Conservation (phyloP, 129 eudicot genomes). For the Solidago caesia region DNA sequence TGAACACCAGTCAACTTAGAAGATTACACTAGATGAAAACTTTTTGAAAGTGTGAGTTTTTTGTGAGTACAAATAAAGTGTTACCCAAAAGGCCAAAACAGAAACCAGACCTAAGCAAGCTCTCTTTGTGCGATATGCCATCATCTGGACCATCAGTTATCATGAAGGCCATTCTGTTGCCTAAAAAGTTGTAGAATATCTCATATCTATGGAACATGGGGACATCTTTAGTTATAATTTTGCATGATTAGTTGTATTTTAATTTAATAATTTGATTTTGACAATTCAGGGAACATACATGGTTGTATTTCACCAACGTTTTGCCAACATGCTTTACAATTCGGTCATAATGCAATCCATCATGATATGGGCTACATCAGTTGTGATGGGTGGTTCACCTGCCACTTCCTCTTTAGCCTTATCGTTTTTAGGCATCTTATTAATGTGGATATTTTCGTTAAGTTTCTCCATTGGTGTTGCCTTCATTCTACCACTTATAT, state of each 20-base stretch:
- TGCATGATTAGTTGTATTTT: background rate
- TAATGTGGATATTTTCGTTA: conserved; percentile 78
- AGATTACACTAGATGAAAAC: no score
- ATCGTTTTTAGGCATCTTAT: conserved; percentile 61
- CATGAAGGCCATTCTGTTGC: background rate
- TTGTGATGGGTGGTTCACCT: conserved; percentile 75
- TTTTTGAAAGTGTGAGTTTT: no score
- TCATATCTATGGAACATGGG: background rate
- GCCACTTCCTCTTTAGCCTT: conserved; percentile 58
- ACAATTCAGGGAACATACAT: conserved; percentile 75
- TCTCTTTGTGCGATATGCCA: no score
- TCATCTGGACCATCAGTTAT: no score
- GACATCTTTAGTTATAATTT: background rate
- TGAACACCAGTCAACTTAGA: no score
- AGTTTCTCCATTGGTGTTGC: conserved; percentile 57
- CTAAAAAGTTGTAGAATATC: background rate
- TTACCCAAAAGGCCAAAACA: no score
- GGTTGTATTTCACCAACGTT: conserved; percentile 66
- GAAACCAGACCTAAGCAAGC: no score
- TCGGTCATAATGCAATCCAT: conserved; percentile 78
- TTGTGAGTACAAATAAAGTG: no score
- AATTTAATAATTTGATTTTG: conserved; percentile 10
- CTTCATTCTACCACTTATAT: conserved; percentile 55
- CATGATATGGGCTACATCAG: conserved; percentile 67
- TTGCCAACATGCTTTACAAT: conserved; percentile 75